Evolutionary conservation across 2,329 filamentous ascomycete genomes (phyloP).

Genomic region (Akanthomyces dipterigenus): DNA sequence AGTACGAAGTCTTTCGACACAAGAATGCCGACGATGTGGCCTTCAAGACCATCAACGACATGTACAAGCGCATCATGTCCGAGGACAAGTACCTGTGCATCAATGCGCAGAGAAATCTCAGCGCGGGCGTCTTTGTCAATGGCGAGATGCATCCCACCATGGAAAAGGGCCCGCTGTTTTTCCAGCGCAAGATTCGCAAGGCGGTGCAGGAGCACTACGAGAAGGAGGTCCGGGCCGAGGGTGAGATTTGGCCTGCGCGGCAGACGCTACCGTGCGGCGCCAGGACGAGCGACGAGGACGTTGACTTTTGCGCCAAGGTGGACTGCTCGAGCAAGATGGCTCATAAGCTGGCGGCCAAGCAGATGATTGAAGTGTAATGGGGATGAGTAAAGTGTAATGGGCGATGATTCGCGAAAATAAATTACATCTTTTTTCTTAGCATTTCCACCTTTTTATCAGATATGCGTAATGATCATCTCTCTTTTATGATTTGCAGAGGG

Average conservation of each 20-base stretch:
- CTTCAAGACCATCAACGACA: constrained; percentile 48
- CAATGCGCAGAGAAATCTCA: constrained; percentile 53
- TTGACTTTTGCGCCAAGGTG: constrained; percentile 28
- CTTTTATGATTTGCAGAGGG: neutral
- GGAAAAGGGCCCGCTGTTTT: constrained; percentile 53
- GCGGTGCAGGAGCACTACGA: constrained; percentile 40
- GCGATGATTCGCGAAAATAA: neutral
- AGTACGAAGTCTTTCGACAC: constrained; percentile 58
- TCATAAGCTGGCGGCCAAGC: constrained; percentile 10
- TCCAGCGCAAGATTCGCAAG: constrained; percentile 46
- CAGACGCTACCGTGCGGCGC: constrained; percentile 26
- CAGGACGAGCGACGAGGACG: constrained; percentile 20
- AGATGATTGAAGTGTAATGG: constrained; percentile 19
- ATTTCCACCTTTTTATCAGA: neutral
- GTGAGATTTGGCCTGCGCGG: constrained; percentile 47
- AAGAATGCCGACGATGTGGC: constrained; percentile 52
- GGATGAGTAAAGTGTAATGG: constrained; percentile 17
- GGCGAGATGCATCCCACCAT: constrained; percentile 55
- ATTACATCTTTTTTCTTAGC: neutral
- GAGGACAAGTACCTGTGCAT: constrained; percentile 59
- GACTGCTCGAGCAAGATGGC: constrained; percentile 24
- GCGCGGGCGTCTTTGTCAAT: constrained; percentile 54
- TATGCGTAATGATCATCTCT: neutral
- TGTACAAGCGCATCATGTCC: constrained; percentile 57
- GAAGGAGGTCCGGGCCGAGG: constrained; percentile 35